These are phyloP conservation scores for Fulvia fulva DNA, from an alignment of 2,329 filamentous ascomycete genomes.

Conservation along the genomic window DNA sequence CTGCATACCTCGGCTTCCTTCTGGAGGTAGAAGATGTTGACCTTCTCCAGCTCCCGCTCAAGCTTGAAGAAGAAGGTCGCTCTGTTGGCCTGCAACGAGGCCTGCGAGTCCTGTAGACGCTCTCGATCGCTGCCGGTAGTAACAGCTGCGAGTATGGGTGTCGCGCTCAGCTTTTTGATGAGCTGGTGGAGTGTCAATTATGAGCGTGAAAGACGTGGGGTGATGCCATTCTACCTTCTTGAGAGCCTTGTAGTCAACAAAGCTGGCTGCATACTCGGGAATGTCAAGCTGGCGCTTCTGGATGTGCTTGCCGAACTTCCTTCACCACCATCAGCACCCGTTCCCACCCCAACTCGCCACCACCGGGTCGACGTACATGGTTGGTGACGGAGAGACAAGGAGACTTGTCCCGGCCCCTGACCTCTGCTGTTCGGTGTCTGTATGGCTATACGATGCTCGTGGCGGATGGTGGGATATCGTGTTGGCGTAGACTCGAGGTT, in stretches of 20 bases:
- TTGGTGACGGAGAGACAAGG: neutral
- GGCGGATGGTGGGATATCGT: neutral
- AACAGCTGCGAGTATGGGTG: constrained; percentile 75
- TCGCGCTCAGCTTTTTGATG: constrained; percentile 96
- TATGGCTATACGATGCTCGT: constrained; percentile 6
- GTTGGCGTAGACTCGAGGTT: constrained; percentile 1
- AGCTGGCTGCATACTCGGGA: constrained; percentile 97
- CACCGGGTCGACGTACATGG: constrained; percentile 5
- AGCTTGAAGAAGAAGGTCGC: constrained; percentile 98
- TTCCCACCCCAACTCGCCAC: neutral
- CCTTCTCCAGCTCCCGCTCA: constrained; percentile 95
- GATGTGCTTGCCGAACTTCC: constrained; percentile 99
- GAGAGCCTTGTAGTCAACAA: constrained; percentile 98
- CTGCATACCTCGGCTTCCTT: constrained; percentile 87
- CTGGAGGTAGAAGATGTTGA: constrained; percentile 95
- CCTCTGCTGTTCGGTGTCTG: neutral
- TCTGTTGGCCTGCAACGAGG: constrained; percentile 90
- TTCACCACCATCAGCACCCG: constrained; percentile 38
- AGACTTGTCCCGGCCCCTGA: neutral
- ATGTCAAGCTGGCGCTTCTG: constrained; percentile 99
- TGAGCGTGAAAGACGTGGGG: neutral
- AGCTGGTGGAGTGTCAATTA: constrained; percentile 56
- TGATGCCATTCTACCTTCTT: constrained; percentile 69
- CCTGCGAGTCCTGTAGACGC: constrained; percentile 68
- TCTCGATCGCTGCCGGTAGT: constrained; percentile 46